Base-by-base conservation (phyloP, 805 yeast genomes). In the Candida germanica region DNA sequence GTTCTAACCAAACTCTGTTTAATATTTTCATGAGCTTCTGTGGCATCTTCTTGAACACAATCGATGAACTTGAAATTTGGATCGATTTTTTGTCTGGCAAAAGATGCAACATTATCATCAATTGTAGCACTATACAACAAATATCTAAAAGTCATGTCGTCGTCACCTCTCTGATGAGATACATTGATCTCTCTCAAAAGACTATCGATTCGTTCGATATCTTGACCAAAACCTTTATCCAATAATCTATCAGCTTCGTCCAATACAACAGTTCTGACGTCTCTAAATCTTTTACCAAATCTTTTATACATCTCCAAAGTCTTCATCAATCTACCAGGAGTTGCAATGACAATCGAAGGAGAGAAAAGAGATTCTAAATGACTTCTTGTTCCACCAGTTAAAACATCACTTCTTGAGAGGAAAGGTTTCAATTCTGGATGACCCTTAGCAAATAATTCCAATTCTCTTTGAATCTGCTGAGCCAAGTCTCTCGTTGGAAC, bases 401-500 rank as follows among this genome's bases (percentile, higher is more conserved):
- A 63, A 38, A 82, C 66, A 26, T 65, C 71, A 27, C 79, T 66
- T 19, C 58, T 54, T 32, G 71, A 33, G 5, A 29, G 31, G 19
- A 56, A 50, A 11, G 49, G 44, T 25, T 40, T 44, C 17, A 44
- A 39, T 11, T 42, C 44, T 7, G 35, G 35, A 3, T 56, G 51
- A 25, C 59, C 48, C 26, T 50, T 44, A 9, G 41, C 42, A 18
- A 59, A 48, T 21, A 80, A 56, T 45, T 75, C 74, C 26, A 62
- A 59, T 44, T 87, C 89, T 34, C 71, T 72, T 48, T 79, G 76
- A 43, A 84, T 85, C 60, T 88, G 96, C 48, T 76, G 69, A 10
- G 96, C 96, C 49, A 88, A 72, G 62, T 89, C 96, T 66, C 97
- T 77, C 5, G 96, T 88, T 31, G 97, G 97, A 3, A 91, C 83